Percentiles rank a stretch among this genome's conserved stretches.
Conservation (phyloP, 768 basidiomycete genomes). For the Naganishia onofrii region DNA sequence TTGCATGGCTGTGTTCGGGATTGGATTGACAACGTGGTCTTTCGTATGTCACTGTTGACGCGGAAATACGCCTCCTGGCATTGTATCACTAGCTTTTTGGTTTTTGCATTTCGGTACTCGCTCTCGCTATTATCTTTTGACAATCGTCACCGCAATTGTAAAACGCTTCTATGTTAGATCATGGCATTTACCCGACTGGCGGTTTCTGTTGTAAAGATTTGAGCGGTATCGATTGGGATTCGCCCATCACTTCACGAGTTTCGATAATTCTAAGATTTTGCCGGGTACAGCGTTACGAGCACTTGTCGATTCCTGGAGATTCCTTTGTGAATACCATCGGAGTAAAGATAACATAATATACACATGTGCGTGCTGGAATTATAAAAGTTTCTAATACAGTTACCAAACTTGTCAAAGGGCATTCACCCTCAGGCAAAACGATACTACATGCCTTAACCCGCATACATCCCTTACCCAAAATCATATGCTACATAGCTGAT, state of each 20-base stretch:
- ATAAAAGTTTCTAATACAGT: not conserved
- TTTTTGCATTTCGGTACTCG: conserved; percentile 4
- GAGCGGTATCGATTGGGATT: not conserved
- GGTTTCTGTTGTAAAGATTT: not conserved
- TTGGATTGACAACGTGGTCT: not conserved
- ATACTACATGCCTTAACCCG: not conserved
- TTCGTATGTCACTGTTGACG: not conserved
- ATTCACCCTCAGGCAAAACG: no score
- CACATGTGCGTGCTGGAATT: not conserved
- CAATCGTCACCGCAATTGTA: not conserved
- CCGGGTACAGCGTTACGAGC: no score
- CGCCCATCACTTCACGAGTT: not conserved
- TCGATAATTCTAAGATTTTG: no score
- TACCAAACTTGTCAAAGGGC: no score
- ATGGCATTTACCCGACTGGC: conserved; percentile 1
- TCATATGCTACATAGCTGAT: not conserved
- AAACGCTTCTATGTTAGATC: conserved; percentile 5
- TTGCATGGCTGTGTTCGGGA: not conserved
- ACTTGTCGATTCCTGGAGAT: no score
- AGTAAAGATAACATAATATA: not conserved
- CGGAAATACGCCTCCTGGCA: not conserved
- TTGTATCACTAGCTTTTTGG: conserved; percentile 19
- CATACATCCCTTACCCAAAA: not conserved
- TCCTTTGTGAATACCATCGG: no score
- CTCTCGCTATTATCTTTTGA: not conserved